phyloP scores from a whole-genome alignment of 75 land plant species.

The Adiantum capillusveneris region DNA sequence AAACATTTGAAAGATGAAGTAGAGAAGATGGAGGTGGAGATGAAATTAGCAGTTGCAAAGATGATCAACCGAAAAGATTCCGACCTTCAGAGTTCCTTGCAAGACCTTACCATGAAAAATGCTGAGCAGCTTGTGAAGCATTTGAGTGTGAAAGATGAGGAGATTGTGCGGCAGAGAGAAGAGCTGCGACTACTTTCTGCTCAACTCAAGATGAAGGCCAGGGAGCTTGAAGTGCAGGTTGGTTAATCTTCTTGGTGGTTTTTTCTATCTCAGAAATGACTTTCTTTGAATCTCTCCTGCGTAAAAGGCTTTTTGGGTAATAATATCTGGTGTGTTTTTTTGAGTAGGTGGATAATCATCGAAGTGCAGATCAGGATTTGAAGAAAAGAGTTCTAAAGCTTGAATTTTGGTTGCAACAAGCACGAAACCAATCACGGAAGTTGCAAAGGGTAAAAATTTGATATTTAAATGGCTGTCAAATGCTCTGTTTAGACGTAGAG shows the following conservation, averaged over 20 bases:
- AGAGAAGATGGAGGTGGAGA: slow-evolving; percentile 47
- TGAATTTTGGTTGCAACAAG: slow-evolving; percentile 75
- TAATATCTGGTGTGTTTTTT: no score
- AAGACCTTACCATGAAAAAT: slow-evolving; percentile 8
- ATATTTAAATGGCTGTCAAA: neutral
- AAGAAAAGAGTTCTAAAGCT: slow-evolving; percentile 64
- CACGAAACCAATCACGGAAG: slow-evolving; percentile 58
- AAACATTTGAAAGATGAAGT: slow-evolving; percentile 61
- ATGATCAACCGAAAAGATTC: no score
- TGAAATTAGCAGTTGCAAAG: slow-evolving; percentile 37
- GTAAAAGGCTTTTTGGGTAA: no score
- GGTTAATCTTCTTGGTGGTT: neutral
- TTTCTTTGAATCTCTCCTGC: no score
- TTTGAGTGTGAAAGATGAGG: slow-evolving; percentile 50
- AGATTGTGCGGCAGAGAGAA: slow-evolving; percentile 48
- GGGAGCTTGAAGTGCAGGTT: slow-evolving; percentile 70
- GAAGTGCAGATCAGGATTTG: slow-evolving; percentile 63
- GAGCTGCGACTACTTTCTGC: slow-evolving; percentile 58
- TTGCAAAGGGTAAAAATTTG: slow-evolving; percentile 46
- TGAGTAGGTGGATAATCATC: slow-evolving; percentile 52
- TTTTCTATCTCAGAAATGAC: no score
- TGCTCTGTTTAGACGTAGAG: no score
- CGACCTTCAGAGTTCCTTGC: no score
- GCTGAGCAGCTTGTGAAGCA: slow-evolving; percentile 45
- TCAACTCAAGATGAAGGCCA: slow-evolving; percentile 57